These are phyloP conservation scores for Hanseniaspora lindneri DNA, from an alignment of 805 yeast genomes.

Conservation along the genomic window DNA sequence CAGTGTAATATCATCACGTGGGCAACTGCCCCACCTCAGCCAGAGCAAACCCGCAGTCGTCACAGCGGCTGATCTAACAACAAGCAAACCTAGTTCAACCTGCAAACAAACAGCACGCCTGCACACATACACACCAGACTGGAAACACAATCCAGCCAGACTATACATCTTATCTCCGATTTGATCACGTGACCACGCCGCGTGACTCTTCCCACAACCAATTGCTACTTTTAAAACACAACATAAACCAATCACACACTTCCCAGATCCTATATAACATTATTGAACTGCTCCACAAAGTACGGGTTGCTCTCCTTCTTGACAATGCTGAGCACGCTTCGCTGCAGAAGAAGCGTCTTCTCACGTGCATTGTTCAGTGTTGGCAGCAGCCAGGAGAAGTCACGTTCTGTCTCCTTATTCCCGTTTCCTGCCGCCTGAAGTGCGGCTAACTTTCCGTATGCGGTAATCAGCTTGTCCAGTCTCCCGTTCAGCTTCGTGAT, in stretches of 20 bases:
- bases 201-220: not conserved
- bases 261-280: not conserved
- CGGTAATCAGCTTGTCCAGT: constrained; percentile 2
- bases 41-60: too few species aligned
- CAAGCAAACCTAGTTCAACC: too few species aligned
- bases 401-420: not conserved
- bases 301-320: constrained; percentile 3
- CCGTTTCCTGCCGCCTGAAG: not conserved
- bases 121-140: too few species aligned
- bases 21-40: too few species aligned
- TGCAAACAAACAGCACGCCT: too few species aligned
- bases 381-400: constrained; percentile 3
- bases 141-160: too few species aligned
- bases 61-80: too few species aligned
- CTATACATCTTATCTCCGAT: too few species aligned
- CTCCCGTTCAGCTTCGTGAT: not conserved
- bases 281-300: constrained; percentile 6
- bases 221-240: not conserved
- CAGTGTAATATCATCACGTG: too few species aligned
- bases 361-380: constrained; percentile 6
- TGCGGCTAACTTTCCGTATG: not conserved
- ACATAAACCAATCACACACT: too few species aligned
- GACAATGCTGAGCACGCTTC: not conserved
- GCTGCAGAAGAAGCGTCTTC: not conserved
- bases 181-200: too few species aligned